phyloP scores from a whole-genome alignment of 2,329 filamentous ascomycete genomes.

The Saccharata proteae region DNA sequence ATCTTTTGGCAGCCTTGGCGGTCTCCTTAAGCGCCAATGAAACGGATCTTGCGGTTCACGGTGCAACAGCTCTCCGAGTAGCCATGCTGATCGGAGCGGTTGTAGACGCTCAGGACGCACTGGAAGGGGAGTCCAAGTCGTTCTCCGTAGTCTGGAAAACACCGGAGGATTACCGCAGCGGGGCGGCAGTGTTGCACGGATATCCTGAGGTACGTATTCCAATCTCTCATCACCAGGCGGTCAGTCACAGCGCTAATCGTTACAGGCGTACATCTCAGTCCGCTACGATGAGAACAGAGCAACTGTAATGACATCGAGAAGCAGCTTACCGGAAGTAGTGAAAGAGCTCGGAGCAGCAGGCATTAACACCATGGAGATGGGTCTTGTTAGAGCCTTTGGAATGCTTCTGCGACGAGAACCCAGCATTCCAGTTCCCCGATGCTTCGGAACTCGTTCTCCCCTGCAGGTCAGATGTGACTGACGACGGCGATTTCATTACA shows the following conservation, averaged over 20 bases:
- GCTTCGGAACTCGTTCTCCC: conserved; percentile 16
- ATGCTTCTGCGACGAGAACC: conserved; percentile 11
- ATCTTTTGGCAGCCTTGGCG: conserved; percentile 5
- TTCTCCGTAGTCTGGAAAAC: conserved; percentile 6
- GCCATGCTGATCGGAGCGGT: conserved; percentile 5
- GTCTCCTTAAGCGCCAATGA: conserved; percentile 1
- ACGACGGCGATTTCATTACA: conserved; percentile 9
- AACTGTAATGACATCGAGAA: conserved; percentile 7
- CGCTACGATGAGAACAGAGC: conserved; percentile 7
- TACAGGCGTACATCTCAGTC: conserved; percentile 8
- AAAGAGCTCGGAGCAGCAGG: conserved; percentile 4
- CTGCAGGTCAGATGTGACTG: conserved; percentile 13
- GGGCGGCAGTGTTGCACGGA: too few species aligned
- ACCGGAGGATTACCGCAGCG: too few species aligned
- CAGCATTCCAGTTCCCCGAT: conserved; percentile 9
- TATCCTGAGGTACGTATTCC: too few species aligned
- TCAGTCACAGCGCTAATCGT: neutral
- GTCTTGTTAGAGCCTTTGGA: conserved; percentile 3
- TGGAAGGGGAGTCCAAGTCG: conserved; percentile 4
- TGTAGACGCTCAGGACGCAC: conserved; percentile 7
- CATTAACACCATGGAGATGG: conserved; percentile 5
- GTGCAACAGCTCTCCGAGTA: conserved; percentile 4
- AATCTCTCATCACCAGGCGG: conserved; percentile 4
- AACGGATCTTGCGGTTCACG: conserved; percentile 3
- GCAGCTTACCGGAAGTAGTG: conserved; percentile 1